These are phyloP conservation scores for Lipomyces sp. DNA, from an alignment of 805 yeast genomes.

Conservation along the genomic window DNA sequence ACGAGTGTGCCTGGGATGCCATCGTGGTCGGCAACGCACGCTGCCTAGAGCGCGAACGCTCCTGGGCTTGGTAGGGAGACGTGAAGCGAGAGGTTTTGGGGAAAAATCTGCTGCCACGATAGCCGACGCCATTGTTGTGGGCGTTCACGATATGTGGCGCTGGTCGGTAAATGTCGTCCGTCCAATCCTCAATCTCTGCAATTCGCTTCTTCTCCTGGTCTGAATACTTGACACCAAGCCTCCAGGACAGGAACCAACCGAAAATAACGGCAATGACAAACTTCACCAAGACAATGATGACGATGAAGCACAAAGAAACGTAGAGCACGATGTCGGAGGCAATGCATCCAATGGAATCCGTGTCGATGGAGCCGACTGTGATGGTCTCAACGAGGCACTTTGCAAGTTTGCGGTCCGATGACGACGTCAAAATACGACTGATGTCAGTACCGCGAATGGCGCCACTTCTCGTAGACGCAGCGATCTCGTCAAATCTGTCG, in stretches of 20 bases:
- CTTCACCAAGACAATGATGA: slow-evolving; percentile 72
- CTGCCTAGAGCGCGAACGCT: slow-evolving; percentile 23
- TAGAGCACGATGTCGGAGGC: slow-evolving; percentile 82
- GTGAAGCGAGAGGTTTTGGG: slow-evolving; percentile 30
- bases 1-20: slow-evolving; percentile 31
- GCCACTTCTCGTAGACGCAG: slow-evolving; percentile 53
- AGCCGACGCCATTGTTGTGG: slow-evolving; percentile 13
- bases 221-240: slow-evolving; percentile 72
- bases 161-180: slow-evolving; percentile 54
- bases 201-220: slow-evolving; percentile 59
- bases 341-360: slow-evolving; percentile 88
- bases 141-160: slow-evolving; percentile 45
- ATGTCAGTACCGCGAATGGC: slow-evolving; percentile 74
- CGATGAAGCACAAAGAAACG: slow-evolving; percentile 77
- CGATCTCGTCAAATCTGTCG: slow-evolving; percentile 46
- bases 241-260: slow-evolving; percentile 71
- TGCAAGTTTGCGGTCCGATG: slow-evolving; percentile 67
- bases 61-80: slow-evolving; percentile 14
- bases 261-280: slow-evolving; percentile 85
- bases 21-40: slow-evolving; percentile 25
- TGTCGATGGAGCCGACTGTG: slow-evolving; percentile 85
- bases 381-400: slow-evolving; percentile 80
- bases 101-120: slow-evolving; percentile 25
- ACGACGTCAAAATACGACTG: slow-evolving; percentile 64
- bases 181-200: slow-evolving; percentile 79